Percentiles rank a stretch among this genome's conserved stretches.
These are phyloP conservation scores for Ophiorrhiza pumila DNA, from an alignment of 257 asterid genomes.

Conservation along the genomic window DNA sequence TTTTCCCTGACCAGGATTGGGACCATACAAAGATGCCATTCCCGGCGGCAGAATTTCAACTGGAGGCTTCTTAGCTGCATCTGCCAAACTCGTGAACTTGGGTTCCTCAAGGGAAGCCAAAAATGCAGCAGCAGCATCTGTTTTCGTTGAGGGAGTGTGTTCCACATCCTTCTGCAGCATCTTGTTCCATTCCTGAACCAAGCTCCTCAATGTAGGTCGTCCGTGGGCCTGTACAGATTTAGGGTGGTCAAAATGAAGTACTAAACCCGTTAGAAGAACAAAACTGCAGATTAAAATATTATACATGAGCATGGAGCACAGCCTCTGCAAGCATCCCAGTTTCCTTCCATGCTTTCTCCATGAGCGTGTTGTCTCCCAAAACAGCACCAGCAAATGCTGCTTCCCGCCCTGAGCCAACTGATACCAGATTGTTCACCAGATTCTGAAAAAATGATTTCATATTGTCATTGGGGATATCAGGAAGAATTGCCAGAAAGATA, in stretches of 20 bases:
- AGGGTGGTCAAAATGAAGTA: constrained; percentile 13
- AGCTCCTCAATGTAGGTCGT: constrained; percentile 76
- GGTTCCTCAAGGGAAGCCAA: constrained; percentile 96
- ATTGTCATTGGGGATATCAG: background rate
- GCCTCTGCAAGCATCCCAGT: constrained; percentile 99
- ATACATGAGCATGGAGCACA: constrained; percentile 91
- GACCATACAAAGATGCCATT: constrained; percentile 93
- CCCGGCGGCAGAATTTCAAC: constrained; percentile 95
- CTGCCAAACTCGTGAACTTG: constrained; percentile 86
- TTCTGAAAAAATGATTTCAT: constrained; percentile 49
- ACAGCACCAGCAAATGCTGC: constrained; percentile 98
- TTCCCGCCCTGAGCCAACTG: constrained; percentile 92
- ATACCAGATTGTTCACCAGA: constrained; percentile 74
- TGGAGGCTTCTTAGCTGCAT: constrained; percentile 93
- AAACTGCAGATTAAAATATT: constrained; percentile 11
- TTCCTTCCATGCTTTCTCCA: constrained; percentile 98
- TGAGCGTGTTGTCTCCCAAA: constrained; percentile 88
- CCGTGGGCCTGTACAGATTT: constrained; percentile 77
- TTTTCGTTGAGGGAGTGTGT: constrained; percentile 61
- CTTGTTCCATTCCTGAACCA: constrained; percentile 94
- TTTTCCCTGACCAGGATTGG: constrained; percentile 74
- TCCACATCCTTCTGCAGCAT: constrained; percentile 82
- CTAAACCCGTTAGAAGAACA: constrained; percentile 10
- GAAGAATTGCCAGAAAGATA: background rate
- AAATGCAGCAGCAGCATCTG: constrained; percentile 92